Percentiles rank a stretch among this genome's conserved stretches.
Evolutionary conservation across 495 filamentous ascomycete genomes (phyloP).

Genomic region (Haplographium delicatum): DNA sequence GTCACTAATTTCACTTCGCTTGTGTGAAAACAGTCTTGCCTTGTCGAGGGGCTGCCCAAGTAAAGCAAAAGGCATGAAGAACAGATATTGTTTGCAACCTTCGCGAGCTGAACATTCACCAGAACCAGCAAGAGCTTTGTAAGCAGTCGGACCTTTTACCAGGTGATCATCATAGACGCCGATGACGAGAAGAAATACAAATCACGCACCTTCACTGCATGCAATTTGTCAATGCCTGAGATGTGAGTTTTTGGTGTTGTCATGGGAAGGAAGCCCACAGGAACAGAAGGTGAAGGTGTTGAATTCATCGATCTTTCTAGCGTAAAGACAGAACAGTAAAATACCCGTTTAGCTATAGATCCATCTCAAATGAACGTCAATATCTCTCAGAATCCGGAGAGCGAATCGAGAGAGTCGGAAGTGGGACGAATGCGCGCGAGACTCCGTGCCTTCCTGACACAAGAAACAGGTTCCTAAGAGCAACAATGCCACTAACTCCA

Average conservation of each 20-base stretch:
- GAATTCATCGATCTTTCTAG: neutral
- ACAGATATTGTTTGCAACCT: too few species aligned
- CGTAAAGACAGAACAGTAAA: neutral
- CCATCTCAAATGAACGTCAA: too few species aligned
- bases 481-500: too few species aligned
- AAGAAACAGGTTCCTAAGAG: too few species aligned
- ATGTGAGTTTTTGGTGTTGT: neutral
- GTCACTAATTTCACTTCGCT: constrained; percentile 27
- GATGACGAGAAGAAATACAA: constrained; percentile 1
- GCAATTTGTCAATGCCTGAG: neutral
- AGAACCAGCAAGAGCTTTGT: constrained; percentile 36
- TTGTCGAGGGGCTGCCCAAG: constrained; percentile 15
- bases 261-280: neutral
- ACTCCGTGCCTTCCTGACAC: too few species aligned
- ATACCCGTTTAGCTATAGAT: neutral
- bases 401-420: too few species aligned
- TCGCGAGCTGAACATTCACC: constrained; percentile 14
- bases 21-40: constrained; percentile 24
- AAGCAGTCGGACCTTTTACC: constrained; percentile 61
- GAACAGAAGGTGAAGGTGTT: neutral
- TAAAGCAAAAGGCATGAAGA: neutral
- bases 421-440: too few species aligned
- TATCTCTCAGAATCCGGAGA: too few species aligned
- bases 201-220: neutral
- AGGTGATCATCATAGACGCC: constrained; percentile 50